These are phyloP conservation scores for Ogataea pilisensis DNA, from an alignment of 805 yeast genomes.

Conservation along the genomic window DNA sequence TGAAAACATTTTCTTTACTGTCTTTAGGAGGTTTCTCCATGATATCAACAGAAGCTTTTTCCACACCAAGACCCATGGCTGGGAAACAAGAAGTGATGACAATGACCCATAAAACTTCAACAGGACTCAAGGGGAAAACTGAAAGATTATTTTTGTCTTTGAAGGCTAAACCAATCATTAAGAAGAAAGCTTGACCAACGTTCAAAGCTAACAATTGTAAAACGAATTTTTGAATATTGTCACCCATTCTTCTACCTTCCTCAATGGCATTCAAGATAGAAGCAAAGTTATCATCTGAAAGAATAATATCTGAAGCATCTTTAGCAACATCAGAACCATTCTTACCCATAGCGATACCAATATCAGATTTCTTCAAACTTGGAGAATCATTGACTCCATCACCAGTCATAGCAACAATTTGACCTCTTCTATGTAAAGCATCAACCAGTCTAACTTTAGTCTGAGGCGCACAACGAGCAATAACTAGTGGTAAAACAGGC, in stretches of 20 bases:
- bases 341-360: constrained; percentile 82
- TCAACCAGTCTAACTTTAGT: constrained; percentile 80
- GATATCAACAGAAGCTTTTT: constrained; percentile 58
- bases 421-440: constrained; percentile 59
- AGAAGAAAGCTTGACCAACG: constrained; percentile 64
- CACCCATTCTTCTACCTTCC: constrained; percentile 78
- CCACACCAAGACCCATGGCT: constrained; percentile 77
- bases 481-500: constrained; percentile 69
- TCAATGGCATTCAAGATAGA: constrained; percentile 74
- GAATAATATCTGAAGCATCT: constrained; percentile 73
- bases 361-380: constrained; percentile 69
- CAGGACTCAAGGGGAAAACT: constrained; percentile 79
- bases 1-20: constrained; percentile 51
- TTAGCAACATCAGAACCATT: constrained; percentile 84
- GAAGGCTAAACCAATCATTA: constrained; percentile 71
- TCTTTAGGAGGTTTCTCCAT: constrained; percentile 64
- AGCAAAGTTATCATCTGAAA: constrained; percentile 75
- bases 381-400: constrained; percentile 86
- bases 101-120: constrained; percentile 75
- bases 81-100: constrained; percentile 80
- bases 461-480: constrained; percentile 81
- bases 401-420: constrained; percentile 77
- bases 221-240: constrained; percentile 74
- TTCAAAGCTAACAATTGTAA: constrained; percentile 69
- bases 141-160: constrained; percentile 59